Percentiles rank a stretch among this genome's conserved stretches.
These are phyloP conservation scores for Pistacia atlantica DNA, from an alignment of 345 rosid species.

Conservation along the genomic window DNA sequence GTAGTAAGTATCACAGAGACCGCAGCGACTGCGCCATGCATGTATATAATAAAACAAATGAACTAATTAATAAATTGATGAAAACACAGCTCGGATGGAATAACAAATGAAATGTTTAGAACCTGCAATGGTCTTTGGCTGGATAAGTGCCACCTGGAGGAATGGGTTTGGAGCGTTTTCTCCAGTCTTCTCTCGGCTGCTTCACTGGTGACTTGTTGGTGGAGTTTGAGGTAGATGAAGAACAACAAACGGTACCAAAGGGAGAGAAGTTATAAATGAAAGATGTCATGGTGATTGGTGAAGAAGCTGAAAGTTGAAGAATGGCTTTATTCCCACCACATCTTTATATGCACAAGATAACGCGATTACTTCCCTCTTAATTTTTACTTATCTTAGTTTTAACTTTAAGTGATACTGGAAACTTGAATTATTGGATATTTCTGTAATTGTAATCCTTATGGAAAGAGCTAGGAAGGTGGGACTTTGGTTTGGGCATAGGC, in stretches of 20 bases:
- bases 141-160: slow-evolving; percentile 92
- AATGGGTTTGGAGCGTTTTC: slow-evolving; percentile 77
- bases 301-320: not conserved
- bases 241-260: slow-evolving; percentile 37
- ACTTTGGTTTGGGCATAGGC: no score
- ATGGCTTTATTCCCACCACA: slow-evolving; percentile 3
- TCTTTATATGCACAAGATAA: not conserved
- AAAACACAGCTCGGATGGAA: not conserved
- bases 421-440: no score
- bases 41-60: not conserved
- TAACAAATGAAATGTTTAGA: not conserved
- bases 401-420: no score
- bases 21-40: slow-evolving; percentile 59
- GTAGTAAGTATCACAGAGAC: slow-evolving; percentile 91
- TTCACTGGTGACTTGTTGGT: slow-evolving; percentile 32
- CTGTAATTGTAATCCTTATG: no score
- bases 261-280: slow-evolving; percentile 36
- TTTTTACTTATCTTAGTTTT: no score
- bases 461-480: no score
- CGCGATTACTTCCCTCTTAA: no score
- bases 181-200: slow-evolving; percentile 82
- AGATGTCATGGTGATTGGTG: slow-evolving; percentile 34
- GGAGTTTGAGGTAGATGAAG: slow-evolving; percentile 42
- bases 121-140: slow-evolving; percentile 99
- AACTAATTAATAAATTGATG: not conserved